Conservation (phyloP, 805 yeast genomes). For the Spathaspora arborariae region DNA sequence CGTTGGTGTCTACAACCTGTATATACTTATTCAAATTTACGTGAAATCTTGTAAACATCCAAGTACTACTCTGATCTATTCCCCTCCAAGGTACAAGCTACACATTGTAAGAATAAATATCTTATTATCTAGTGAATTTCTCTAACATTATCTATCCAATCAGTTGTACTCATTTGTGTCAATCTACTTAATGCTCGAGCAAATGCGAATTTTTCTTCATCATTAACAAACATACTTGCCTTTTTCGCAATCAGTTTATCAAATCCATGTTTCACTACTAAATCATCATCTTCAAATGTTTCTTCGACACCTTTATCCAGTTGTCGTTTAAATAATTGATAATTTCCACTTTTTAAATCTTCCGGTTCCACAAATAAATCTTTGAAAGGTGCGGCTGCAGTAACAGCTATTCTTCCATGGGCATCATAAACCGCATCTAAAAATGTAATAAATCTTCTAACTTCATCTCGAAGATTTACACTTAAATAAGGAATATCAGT, state of each 20-base stretch:
- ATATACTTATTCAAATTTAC: too few species aligned
- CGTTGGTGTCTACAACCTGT: too few species aligned
- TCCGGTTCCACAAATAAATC: constrained; percentile 85
- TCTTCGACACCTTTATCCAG: constrained; percentile 35
- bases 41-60: too few species aligned
- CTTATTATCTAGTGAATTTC: constrained; percentile 1
- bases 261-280: constrained; percentile 75
- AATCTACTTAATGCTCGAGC: constrained; percentile 90
- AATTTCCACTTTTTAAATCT: constrained; percentile 47
- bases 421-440: constrained; percentile 94
- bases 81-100: too few species aligned
- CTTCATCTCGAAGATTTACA: constrained; percentile 72
- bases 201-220: constrained; percentile 95
- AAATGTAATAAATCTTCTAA: constrained; percentile 89
- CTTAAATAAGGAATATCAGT: constrained; percentile 91
- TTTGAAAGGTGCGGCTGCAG: constrained; percentile 81
- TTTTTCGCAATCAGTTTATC: constrained; percentile 66
- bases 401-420: constrained; percentile 82
- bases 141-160: constrained; percentile 67
- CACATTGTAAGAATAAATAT: too few species aligned
- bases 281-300: constrained; percentile 50
- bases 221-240: constrained; percentile 79
- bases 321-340: constrained; percentile 37
- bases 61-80: too few species aligned
- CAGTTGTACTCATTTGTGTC: constrained; percentile 89